Conservation (phyloP, 345 rosid species). For the Melaleuca alternifolia region DNA sequence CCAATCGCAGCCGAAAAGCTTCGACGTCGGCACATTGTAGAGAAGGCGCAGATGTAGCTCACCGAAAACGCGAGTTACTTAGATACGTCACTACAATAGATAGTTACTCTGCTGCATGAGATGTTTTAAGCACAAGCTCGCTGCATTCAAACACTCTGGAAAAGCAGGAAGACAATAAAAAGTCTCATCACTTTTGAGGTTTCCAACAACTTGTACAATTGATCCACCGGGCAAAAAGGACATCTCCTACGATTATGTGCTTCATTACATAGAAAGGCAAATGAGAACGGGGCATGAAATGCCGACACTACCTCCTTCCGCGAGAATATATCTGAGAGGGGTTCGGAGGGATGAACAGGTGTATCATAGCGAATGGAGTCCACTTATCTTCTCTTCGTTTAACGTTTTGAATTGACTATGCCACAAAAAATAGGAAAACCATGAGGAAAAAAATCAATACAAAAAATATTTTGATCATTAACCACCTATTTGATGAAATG, state of each 20-base stretch:
- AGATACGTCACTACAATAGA: background rate
- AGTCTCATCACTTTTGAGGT: background rate
- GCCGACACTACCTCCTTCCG: background rate
- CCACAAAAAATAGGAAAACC: conserved; percentile 40
- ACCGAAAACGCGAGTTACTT: background rate
- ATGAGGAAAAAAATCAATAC: conserved; percentile 33
- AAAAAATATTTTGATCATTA: conserved; percentile 40
- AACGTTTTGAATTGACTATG: conserved; percentile 8
- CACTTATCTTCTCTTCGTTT: background rate
- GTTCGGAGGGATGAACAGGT: background rate
- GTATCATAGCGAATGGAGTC: background rate
- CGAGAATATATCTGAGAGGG: background rate
- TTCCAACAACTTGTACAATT: background rate
- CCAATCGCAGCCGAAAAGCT: background rate
- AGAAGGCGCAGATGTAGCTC: background rate
- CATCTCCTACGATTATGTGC: background rate
- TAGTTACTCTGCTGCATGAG: background rate
- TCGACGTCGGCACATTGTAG: background rate
- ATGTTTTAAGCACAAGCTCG: background rate
- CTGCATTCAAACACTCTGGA: background rate
- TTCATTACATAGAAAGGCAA: background rate
- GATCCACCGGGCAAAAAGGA: background rate
- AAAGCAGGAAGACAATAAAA: background rate
- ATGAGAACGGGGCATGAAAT: background rate
- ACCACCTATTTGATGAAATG: conserved; percentile 35